Evolutionary conservation across 2,329 filamentous ascomycete genomes (phyloP).

Genomic region (Drechslerella coelobrocha): DNA sequence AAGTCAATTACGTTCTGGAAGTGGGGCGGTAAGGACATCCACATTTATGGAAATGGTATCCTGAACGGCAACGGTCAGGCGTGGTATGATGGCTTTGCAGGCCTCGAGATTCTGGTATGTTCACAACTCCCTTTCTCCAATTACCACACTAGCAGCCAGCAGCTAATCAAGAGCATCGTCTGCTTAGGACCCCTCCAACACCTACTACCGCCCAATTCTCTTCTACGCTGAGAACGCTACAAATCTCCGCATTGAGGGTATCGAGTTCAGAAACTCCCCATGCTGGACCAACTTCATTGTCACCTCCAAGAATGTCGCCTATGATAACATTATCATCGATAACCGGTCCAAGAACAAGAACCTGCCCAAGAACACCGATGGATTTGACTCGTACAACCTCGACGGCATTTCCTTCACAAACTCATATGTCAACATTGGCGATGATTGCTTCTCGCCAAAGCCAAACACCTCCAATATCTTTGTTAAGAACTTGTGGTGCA

Average conservation of each 20-base stretch:
- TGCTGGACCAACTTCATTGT: constrained; percentile 72
- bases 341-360: constrained; percentile 63
- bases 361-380: constrained; percentile 68
- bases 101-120: constrained; percentile 57
- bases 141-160: no score
- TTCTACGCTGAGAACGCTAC: constrained; percentile 70
- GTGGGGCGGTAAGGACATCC: constrained; percentile 69
- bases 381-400: constrained; percentile 68
- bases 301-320: constrained; percentile 65
- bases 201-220: constrained; percentile 67
- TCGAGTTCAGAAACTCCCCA: constrained; percentile 68
- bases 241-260: constrained; percentile 66
- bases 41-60: constrained; percentile 66
- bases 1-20: constrained; percentile 69
- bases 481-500: constrained; percentile 68
- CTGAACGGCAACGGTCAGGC: constrained; percentile 66
- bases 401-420: constrained; percentile 64
- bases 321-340: constrained; percentile 65
- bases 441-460: constrained; percentile 69
- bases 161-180: constrained; percentile 1
- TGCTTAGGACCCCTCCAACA: constrained; percentile 62
- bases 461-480: constrained; percentile 67
- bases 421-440: constrained; percentile 64
- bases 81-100: constrained; percentile 63
- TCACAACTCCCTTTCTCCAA: no score